A percentile compares a stretch with the other conserved stretches of the same genome.
phyloP scores from a whole-genome alignment of 1,284 basidiomycete species.

The Pseudozyma pruni region DNA sequence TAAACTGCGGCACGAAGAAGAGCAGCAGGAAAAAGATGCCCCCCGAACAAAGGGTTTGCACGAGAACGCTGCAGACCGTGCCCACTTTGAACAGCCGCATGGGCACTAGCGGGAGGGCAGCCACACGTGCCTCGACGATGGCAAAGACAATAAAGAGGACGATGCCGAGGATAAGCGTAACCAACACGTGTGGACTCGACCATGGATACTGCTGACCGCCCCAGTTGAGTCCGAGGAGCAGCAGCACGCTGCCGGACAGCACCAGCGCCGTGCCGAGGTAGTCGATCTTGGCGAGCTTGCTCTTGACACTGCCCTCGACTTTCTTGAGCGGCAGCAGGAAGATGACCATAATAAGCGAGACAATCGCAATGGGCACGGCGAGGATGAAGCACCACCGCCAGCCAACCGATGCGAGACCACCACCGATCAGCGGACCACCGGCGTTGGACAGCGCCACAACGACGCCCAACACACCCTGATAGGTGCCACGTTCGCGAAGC shows the following conservation, averaged over 20 bases:
- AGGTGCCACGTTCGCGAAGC: slow-evolving; percentile 52
- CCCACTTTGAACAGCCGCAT: slow-evolving; percentile 75
- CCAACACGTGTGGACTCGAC: slow-evolving; percentile 66
- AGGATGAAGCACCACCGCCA: slow-evolving; percentile 52
- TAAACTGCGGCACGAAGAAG: slow-evolving; percentile 77
- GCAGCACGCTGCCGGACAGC: slow-evolving; percentile 31
- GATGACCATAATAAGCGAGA: slow-evolving; percentile 36
- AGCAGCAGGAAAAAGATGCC: slow-evolving; percentile 62
- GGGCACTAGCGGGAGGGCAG: slow-evolving; percentile 72
- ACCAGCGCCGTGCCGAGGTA: slow-evolving; percentile 41
- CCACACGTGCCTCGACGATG: slow-evolving; percentile 78
- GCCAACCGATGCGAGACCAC: slow-evolving; percentile 37
- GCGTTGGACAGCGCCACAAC: slow-evolving; percentile 51
- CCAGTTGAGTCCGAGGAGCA: slow-evolving; percentile 78
- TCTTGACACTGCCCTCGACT: slow-evolving; percentile 39
- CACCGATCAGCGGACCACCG: slow-evolving; percentile 54
- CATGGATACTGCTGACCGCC: slow-evolving; percentile 68
- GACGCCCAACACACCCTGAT: slow-evolving; percentile 55
- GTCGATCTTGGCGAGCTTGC: slow-evolving; percentile 43
- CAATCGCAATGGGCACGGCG: slow-evolving; percentile 33
- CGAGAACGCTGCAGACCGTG: slow-evolving; percentile 78
- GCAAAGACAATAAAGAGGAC: slow-evolving; percentile 74
- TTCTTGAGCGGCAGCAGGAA: slow-evolving; percentile 47
- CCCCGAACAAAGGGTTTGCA: slow-evolving; percentile 61
- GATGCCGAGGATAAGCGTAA: slow-evolving; percentile 74